These are phyloP conservation scores for Nicotiana benthamiana DNA, from an alignment of 257 asterid species.

Conservation along the genomic window DNA sequence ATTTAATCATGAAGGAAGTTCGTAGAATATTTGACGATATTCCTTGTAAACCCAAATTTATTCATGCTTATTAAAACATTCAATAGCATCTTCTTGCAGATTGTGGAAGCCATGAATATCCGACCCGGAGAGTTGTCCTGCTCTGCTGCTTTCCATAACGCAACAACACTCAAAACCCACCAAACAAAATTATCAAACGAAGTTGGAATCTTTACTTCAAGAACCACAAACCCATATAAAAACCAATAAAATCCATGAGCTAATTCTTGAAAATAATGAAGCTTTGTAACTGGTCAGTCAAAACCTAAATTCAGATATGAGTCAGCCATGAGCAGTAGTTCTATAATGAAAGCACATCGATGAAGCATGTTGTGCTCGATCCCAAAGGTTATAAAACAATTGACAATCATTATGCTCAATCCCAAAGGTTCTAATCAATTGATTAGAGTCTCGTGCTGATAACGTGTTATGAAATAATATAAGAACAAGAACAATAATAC, in stretches of 20 bases:
- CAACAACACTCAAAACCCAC: not conserved
- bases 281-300: not conserved
- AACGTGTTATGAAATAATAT: no score
- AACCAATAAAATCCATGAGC: not conserved
- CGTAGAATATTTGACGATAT: no score
- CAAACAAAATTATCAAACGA: not conserved
- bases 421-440: no score
- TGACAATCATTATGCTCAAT: no score
- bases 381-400: no score
- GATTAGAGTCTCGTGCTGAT: no score
- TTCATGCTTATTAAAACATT: no score
- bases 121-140: slow-evolving; percentile 44
- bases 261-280: not conserved
- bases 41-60: no score
- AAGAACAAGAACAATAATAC: no score
- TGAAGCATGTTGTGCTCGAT: no score
- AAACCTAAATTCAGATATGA: not conserved
- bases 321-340: not conserved
- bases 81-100: no score
- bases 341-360: not conserved
- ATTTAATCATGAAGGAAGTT: no score
- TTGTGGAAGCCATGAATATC: slow-evolving; percentile 91
- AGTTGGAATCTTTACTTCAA: not conserved
- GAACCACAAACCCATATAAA: not conserved
- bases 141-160: slow-evolving; percentile 40